Evolutionary conservation across 2,329 filamentous ascomycete genomes (phyloP).

Genomic region (Pseudofabraea citricarpa): DNA sequence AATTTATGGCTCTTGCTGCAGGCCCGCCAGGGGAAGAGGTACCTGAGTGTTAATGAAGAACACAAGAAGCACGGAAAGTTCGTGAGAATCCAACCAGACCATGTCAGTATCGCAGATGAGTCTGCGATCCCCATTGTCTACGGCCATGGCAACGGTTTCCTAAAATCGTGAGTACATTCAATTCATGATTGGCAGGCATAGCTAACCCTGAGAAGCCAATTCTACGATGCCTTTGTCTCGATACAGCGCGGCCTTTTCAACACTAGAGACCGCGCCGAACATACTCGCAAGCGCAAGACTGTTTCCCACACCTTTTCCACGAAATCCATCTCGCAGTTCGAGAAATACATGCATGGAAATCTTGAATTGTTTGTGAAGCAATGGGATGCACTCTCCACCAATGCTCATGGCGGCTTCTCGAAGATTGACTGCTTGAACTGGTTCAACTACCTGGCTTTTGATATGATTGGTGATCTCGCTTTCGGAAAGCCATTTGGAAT

Average conservation of each 20-base stretch:
- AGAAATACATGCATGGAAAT: conserved; percentile 82
- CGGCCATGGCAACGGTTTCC: conserved; percentile 71
- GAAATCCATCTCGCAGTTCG: conserved; percentile 78
- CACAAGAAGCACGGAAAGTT: conserved; percentile 66
- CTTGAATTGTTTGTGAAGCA: conserved; percentile 68
- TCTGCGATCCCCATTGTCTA: conserved; percentile 74
- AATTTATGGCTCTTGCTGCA: conserved; percentile 76
- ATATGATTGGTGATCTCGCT: conserved; percentile 52
- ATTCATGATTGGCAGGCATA: too few relatives aligned
- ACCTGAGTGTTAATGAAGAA: conserved; percentile 55
- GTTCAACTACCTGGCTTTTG: conserved; percentile 65
- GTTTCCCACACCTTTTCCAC: conserved; percentile 82
- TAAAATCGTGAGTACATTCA: conserved; percentile 59
- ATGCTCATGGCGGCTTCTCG: conserved; percentile 41
- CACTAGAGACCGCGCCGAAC: conserved; percentile 74
- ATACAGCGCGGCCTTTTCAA: conserved; percentile 86
- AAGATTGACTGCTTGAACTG: conserved; percentile 71
- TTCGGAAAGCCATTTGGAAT: conserved; percentile 81
- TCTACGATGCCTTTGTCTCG: conserved; percentile 88
- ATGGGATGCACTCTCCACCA: conserved; percentile 61
- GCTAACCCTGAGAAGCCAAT: too few relatives aligned
- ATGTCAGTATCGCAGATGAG: conserved; percentile 77
- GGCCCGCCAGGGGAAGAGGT: conserved; percentile 61
- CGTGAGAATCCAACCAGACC: conserved; percentile 78
- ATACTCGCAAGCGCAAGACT: conserved; percentile 84